Percentiles rank a stretch among this genome's conserved stretches.
phyloP scores from a whole-genome alignment of 1,284 basidiomycete species.

The Laetiporus sulphureus region DNA sequence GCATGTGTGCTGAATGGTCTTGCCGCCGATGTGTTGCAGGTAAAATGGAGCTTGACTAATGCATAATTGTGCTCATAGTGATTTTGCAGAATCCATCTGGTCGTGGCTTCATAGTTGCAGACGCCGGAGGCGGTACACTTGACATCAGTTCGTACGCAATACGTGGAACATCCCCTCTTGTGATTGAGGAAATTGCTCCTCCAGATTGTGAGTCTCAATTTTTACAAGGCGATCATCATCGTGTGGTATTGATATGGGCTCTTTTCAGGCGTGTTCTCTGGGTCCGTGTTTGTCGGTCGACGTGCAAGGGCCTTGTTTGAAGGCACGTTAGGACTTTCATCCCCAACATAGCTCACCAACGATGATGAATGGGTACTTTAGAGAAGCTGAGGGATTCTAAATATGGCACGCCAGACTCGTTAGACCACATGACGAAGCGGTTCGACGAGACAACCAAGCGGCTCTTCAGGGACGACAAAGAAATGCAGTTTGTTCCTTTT shows the following conservation, averaged over 20 bases:
- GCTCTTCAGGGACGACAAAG: constrained; percentile 60
- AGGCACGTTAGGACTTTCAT: too few relatives aligned
- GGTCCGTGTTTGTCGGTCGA: constrained; percentile 74
- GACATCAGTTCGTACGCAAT: constrained; percentile 76
- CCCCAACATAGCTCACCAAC: too few relatives aligned
- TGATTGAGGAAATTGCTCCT: constrained; percentile 74
- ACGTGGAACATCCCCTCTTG: constrained; percentile 54
- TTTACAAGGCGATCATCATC: background rate
- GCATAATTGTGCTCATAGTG: background rate
- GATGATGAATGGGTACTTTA: constrained; percentile 20
- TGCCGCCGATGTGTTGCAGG: constrained; percentile 66
- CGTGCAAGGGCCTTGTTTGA: constrained; percentile 62
- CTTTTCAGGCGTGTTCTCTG: constrained; percentile 60
- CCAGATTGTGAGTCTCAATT: constrained; percentile 54
- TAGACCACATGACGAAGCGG: constrained; percentile 66
- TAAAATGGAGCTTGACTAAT: constrained; percentile 26
- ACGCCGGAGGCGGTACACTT: constrained; percentile 74
- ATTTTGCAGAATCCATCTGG: constrained; percentile 51
- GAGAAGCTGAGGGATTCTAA: constrained; percentile 65
- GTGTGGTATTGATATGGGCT: constrained; percentile 1
- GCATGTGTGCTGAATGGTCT: constrained; percentile 70
- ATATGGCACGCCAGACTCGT: constrained; percentile 59
- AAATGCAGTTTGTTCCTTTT: constrained; percentile 64
- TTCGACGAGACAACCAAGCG: constrained; percentile 80
- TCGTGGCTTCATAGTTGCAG: constrained; percentile 70